Evolutionary conservation across 306 rosid species (phyloP), one percentile per base, ranked within the genome.

Genomic region (Lupinus albus): DNA sequence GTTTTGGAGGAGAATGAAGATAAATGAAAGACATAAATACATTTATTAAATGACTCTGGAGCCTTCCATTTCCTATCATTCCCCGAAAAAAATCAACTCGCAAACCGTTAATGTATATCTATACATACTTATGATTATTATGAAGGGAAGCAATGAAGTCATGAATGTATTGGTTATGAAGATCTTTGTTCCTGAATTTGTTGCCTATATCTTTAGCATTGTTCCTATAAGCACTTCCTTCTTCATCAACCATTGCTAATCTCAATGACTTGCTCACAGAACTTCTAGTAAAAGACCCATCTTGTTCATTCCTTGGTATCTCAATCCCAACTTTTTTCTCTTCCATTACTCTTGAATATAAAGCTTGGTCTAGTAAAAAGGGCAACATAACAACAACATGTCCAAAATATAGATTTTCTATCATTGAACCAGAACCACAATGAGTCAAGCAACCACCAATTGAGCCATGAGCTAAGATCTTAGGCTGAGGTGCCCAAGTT

Each of bases 401-500:
- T 14, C 83, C 83, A 62, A 73, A 79, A 64, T 78, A 45, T 32
- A 87, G 80, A 67, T 77, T 55, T 20, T 79, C 82, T 52, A 84
- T 62, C 32, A 80, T 59, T 45, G 88, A 84, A 67, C 89, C 80
- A 74, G 80, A 82, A 39, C 89, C 84, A 46, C 79, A 76, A 13
- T 87, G 92, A 56, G 78, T 82, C 79, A 84, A 58, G 64, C 79
- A 82, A 8, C 85, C 89, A 1, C 84, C 87, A 0, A 87, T 12
- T 0, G 87, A 80, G 2, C 49, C 72, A 61, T 87, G 89, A 6
- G 73, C 89, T 64, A 87, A 67, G 8, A 87, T 82, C 70, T 67
- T 82, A 16, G 70, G 28, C 57, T 87, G 88, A 11, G 89, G 89
- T 17, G 76, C 86, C 93, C 93, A 87, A 15, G 11, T 64, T 35